Evolutionary conservation across 2,329 filamentous ascomycete species (phyloP).

Genomic region (Penicillium rolfsii): DNA sequence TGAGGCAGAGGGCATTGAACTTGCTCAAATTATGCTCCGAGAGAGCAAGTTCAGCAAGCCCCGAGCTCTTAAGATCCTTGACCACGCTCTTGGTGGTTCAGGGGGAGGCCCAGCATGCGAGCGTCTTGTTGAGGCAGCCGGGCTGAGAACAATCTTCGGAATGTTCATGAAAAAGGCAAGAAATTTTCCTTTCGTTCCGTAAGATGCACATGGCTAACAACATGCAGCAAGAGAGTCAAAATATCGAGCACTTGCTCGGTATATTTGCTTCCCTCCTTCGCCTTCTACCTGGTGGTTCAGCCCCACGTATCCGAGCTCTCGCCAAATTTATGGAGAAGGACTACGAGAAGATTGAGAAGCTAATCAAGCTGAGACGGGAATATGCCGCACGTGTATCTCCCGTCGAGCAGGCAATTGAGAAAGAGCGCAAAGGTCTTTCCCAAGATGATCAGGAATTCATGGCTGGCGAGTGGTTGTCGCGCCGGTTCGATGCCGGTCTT

Average conservation of each 20-base stretch:
- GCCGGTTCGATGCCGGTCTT: slow-evolving; percentile 79
- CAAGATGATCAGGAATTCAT: slow-evolving; percentile 64
- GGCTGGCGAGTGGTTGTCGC: slow-evolving; percentile 72
- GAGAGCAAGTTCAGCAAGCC: slow-evolving; percentile 83
- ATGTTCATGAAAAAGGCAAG: slow-evolving; percentile 77
- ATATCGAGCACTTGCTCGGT: slow-evolving; percentile 78
- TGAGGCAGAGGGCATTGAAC: slow-evolving; percentile 87
- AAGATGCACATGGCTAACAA: slow-evolving; percentile 20
- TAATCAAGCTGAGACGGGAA: slow-evolving; percentile 71
- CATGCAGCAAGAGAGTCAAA: slow-evolving; percentile 61
- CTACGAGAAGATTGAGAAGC: slow-evolving; percentile 77
- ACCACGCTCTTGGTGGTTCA: slow-evolving; percentile 72
- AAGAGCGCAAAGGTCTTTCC: slow-evolving; percentile 58
- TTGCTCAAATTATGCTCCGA: slow-evolving; percentile 87
- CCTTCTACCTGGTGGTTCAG: slow-evolving; percentile 74
- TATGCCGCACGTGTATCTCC: slow-evolving; percentile 66
- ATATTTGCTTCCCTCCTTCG: slow-evolving; percentile 84
- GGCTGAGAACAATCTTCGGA: slow-evolving; percentile 81
- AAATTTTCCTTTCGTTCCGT: not conserved
- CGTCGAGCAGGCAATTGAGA: slow-evolving; percentile 66
- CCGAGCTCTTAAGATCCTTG: slow-evolving; percentile 77
- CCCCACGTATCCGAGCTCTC: slow-evolving; percentile 77
- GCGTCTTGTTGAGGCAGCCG: slow-evolving; percentile 77
- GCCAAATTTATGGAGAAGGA: slow-evolving; percentile 97
- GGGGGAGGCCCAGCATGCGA: slow-evolving; percentile 68